Conservation (phyloP, 495 filamentous ascomycete species). For the Podospora pseudocomata region DNA sequence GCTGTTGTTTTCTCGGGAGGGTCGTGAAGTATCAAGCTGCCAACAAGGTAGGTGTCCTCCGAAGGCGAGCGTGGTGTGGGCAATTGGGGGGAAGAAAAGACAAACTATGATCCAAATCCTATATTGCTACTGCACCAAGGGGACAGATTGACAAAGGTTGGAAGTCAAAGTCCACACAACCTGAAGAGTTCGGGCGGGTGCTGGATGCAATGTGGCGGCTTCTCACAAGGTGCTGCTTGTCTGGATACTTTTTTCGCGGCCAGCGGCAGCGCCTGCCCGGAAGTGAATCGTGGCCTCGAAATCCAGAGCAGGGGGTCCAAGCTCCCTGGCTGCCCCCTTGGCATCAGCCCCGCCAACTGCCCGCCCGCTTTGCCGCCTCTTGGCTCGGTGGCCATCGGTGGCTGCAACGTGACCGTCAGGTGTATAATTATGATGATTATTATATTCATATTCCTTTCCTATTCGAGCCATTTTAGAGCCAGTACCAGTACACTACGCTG, state of each 20-base stretch:
- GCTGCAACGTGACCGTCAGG: constrained; percentile 15
- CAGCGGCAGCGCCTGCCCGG: not conserved
- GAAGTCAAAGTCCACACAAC: constrained; percentile 8
- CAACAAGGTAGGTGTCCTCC: not conserved
- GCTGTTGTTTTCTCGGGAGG: not conserved
- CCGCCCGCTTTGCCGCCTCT: not conserved
- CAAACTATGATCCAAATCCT: not conserved
- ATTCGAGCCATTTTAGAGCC: not conserved
- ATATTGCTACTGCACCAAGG: not conserved
- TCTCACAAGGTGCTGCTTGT: constrained; percentile 7
- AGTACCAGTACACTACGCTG: too few species aligned
- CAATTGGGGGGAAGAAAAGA: not conserved
- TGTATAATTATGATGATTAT: too few species aligned
- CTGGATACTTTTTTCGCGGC: constrained; percentile 17
- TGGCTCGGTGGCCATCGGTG: not conserved
- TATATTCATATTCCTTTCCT: too few species aligned
- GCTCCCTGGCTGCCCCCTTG: constrained; percentile 16
- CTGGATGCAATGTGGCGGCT: constrained; percentile 34
- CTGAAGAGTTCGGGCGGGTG: not conserved
- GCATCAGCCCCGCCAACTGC: constrained; percentile 6
- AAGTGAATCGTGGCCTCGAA: constrained; percentile 42
- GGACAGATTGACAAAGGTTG: constrained; percentile 7
- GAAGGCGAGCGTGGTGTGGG: not conserved
- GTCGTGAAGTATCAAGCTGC: too few species aligned
- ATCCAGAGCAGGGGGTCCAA: constrained; percentile 26